Percentiles rank a stretch among this genome's conserved stretches.
Evolutionary conservation across 148 eudicot species (phyloP).

Genomic region (Camellia granthamiana): DNA sequence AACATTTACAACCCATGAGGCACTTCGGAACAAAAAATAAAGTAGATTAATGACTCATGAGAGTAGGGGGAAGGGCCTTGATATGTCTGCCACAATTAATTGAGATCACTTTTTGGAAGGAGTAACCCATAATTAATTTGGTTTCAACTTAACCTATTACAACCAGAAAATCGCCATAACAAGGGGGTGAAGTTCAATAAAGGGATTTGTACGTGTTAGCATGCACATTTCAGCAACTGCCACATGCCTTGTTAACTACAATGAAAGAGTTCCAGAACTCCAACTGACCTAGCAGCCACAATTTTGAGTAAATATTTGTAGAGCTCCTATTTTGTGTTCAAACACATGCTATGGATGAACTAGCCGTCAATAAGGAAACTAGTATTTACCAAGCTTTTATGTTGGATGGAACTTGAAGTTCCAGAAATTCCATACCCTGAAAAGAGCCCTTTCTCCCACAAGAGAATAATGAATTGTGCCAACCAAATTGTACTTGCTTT

Average conservation of each 20-base stretch:
- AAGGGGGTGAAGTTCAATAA: too few relatives aligned
- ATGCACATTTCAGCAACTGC: background rate
- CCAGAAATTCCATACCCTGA: slow-evolving; percentile 53
- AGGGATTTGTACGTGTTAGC: background rate
- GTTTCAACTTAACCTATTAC: background rate
- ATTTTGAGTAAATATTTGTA: slow-evolving; percentile 1
- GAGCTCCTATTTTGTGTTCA: background rate
- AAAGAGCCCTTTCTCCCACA: slow-evolving; percentile 76
- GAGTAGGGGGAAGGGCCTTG: too few relatives aligned
- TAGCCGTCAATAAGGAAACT: background rate
- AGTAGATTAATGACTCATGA: too few relatives aligned
- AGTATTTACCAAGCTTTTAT: background rate
- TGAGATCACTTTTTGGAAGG: background rate
- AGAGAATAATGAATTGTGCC: slow-evolving; percentile 82
- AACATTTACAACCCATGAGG: too few relatives aligned
- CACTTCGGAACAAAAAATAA: too few relatives aligned
- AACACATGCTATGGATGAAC: background rate
- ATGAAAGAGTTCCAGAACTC: background rate
- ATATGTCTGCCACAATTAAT: too few relatives aligned
- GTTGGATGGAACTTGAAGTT: background rate
- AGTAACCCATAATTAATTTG: background rate
- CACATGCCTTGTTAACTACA: background rate
- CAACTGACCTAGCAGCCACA: slow-evolving; percentile 2
- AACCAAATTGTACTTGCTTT: slow-evolving; percentile 59
- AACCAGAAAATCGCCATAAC: background rate